Evolutionary conservation across 805 yeast species (phyloP).

Genomic region (Candida coleopterorum): DNA sequence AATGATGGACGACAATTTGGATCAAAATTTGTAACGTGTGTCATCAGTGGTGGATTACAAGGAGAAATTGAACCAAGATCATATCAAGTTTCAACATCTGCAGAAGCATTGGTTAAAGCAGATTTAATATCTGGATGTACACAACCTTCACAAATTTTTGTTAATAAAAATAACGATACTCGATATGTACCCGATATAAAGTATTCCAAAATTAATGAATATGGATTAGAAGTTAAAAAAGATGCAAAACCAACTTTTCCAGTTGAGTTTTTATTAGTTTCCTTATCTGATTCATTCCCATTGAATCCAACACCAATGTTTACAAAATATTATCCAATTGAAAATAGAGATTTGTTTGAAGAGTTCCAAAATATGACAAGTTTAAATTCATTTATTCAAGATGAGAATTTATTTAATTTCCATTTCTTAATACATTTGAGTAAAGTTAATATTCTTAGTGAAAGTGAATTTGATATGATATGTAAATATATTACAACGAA

Average conservation of each 20-base stretch:
- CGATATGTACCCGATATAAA: constrained; percentile 95
- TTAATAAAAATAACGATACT: constrained; percentile 64
- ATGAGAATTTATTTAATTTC: constrained; percentile 57
- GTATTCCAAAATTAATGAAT: constrained; percentile 80
- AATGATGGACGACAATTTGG: constrained; percentile 63
- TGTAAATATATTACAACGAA: constrained; percentile 42
- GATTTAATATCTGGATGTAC: constrained; percentile 84
- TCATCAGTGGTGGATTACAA: constrained; percentile 78
- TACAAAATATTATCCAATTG: constrained; percentile 54
- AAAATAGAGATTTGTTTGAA: constrained; percentile 67
- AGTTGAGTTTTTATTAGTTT: constrained; percentile 81
- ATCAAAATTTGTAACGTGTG: constrained; percentile 91
- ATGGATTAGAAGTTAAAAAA: constrained; percentile 78
- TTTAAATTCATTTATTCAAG: constrained; percentile 45
- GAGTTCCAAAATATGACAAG: constrained; percentile 56
- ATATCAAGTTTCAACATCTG: constrained; percentile 83
- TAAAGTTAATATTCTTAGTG: constrained; percentile 52
- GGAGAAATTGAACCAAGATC: constrained; percentile 89
- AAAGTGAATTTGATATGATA: constrained; percentile 49
- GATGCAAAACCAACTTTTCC: constrained; percentile 92
- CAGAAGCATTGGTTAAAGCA: constrained; percentile 84
- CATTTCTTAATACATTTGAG: constrained; percentile 63
- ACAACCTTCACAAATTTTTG: constrained; percentile 81
- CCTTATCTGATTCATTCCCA: constrained; percentile 92
- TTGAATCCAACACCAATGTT: constrained; percentile 52